A percentile compares a stretch with the other conserved stretches of the same genome.
These are phyloP conservation scores for Byssothecium circinans DNA, from an alignment of 2,329 filamentous ascomycete species.

Conservation along the genomic window DNA sequence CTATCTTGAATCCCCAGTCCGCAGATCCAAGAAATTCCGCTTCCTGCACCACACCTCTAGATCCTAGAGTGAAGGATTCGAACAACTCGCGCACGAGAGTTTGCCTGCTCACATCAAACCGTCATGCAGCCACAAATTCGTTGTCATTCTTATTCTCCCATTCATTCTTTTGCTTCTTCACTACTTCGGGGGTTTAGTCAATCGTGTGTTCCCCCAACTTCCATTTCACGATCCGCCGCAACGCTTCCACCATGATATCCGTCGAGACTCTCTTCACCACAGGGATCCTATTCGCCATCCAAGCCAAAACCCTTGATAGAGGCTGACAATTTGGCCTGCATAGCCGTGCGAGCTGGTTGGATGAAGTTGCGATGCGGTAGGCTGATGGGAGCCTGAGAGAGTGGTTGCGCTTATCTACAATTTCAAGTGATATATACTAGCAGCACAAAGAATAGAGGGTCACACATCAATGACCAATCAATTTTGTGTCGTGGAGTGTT, in stretches of 20 bases:
- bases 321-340: too few species aligned
- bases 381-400: too few species aligned
- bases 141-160: constrained; percentile 2
- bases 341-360: too few species aligned
- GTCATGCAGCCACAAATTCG: not conserved
- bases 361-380: too few species aligned
- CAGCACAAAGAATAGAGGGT: too few species aligned
- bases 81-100: not conserved
- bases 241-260: not conserved
- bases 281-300: constrained; percentile 1
- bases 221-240: not conserved
- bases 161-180: not conserved
- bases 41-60: constrained; percentile 1
- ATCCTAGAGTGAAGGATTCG: not conserved
- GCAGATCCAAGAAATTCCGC: constrained; percentile 1
- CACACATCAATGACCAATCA: too few species aligned
- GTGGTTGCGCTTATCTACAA: too few species aligned
- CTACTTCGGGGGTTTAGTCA: not conserved
- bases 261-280: not conserved
- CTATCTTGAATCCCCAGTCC: constrained; percentile 1
- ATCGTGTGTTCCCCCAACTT: not conserved
- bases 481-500: too few species aligned
- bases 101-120: not conserved
- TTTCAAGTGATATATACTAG: too few species aligned
- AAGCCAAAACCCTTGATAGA: not conserved